Percentiles rank a stretch among this genome's conserved stretches.
phyloP scores from a whole-genome alignment of 306 rosid genomes.

The Quillaja saponaria region DNA sequence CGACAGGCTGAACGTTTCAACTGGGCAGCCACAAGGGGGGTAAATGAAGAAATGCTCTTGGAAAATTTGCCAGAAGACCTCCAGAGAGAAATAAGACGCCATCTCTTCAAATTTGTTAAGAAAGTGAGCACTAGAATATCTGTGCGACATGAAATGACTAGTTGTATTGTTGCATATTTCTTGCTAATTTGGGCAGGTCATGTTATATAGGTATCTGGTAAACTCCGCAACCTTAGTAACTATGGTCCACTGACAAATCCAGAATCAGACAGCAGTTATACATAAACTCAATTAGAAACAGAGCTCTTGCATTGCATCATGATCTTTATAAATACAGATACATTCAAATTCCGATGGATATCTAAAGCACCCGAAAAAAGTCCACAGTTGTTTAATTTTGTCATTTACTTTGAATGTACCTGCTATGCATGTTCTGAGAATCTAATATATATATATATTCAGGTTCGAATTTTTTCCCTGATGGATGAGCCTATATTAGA shows the following conservation, averaged over 20 bases:
- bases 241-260: background rate
- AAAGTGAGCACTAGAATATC: slow-evolving; percentile 44
- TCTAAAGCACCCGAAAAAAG: background rate
- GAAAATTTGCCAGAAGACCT: slow-evolving; percentile 85
- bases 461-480: slow-evolving; percentile 78
- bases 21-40: slow-evolving; percentile 95
- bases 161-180: slow-evolving; percentile 9
- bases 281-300: slow-evolving; percentile 6
- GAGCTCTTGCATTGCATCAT: background rate
- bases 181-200: background rate
- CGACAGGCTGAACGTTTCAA: slow-evolving; percentile 69
- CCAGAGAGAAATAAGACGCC: slow-evolving; percentile 77
- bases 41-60: slow-evolving; percentile 76
- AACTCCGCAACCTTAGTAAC: background rate
- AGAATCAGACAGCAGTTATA: background rate
- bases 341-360: background rate
- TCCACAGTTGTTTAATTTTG: background rate
- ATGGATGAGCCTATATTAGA: slow-evolving; percentile 80
- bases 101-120: slow-evolving; percentile 61
- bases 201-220: slow-evolving; percentile 1
- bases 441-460: slow-evolving; percentile 17
- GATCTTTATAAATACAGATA: slow-evolving; percentile 7
- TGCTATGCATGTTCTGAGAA: background rate
- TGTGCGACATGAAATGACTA: slow-evolving; percentile 2
- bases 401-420: slow-evolving; percentile 8